Evolutionary conservation across 805 yeast genomes (phyloP).

Genomic region (Lipomyces lipofer): DNA sequence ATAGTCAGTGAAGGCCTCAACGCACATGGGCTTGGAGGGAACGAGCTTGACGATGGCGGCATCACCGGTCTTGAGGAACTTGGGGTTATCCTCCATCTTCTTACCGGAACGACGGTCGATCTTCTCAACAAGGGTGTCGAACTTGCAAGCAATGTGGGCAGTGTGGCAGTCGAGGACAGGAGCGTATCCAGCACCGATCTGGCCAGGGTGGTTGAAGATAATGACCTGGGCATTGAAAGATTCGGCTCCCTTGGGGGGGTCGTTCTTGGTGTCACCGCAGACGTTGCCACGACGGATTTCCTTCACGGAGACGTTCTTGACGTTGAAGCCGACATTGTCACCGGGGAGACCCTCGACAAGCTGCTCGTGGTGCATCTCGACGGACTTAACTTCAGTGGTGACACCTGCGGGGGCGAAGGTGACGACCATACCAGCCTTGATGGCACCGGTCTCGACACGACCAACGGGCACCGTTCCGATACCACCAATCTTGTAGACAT

Average conservation of each 20-base stretch:
- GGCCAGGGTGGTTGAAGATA: constrained; percentile 90
- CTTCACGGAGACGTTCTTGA: constrained; percentile 85
- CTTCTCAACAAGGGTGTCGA: constrained; percentile 76
- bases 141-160: constrained; percentile 89
- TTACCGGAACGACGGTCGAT: constrained; percentile 94
- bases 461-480: constrained; percentile 92
- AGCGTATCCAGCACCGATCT: constrained; percentile 85
- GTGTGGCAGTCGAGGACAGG: constrained; percentile 93
- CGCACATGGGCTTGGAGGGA: constrained; percentile 90
- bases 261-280: constrained; percentile 86
- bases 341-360: constrained; percentile 81
- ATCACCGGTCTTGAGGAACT: constrained; percentile 94
- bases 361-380: constrained; percentile 85
- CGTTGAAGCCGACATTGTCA: constrained; percentile 89
- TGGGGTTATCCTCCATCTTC: constrained; percentile 84
- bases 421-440: constrained; percentile 89
- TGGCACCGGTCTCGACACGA: constrained; percentile 89
- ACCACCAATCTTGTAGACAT: constrained; percentile 92
- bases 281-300: constrained; percentile 93
- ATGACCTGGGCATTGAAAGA: constrained; percentile 86
- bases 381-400: constrained; percentile 87
- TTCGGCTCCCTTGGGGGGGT: constrained; percentile 77
- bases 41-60: constrained; percentile 91
- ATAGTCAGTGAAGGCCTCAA: constrained; percentile 90
- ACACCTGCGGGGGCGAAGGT: constrained; percentile 89